Conservation (phyloP, 805 yeast genomes). For the Jamesozyma hellenica region DNA sequence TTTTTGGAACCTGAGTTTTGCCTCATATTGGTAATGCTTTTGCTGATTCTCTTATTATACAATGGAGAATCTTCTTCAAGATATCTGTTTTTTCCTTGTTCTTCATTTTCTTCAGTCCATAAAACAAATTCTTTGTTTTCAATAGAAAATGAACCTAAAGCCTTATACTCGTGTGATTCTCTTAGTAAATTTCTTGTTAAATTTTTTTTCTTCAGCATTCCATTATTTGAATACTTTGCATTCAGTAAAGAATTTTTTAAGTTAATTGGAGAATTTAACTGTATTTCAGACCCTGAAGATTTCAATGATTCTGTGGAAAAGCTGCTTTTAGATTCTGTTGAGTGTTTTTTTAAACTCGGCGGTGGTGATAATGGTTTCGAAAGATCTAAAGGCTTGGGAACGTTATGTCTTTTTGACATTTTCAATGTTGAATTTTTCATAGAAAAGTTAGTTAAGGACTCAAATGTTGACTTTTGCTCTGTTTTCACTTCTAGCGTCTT, state of each 20-base stretch:
- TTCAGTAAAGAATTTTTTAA: background rate
- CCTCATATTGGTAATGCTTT: background rate
- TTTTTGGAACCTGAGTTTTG: conserved; percentile 16
- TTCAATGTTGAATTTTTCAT: conserved; percentile 5
- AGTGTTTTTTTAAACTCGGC: conserved; percentile 12
- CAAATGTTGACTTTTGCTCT: conserved; percentile 3
- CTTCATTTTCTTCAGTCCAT: conserved; percentile 5
- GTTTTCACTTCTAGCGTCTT: conserved; percentile 11
- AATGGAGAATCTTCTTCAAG: conserved; percentile 20
- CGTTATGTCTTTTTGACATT: conserved; percentile 10
- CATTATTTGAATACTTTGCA: background rate
- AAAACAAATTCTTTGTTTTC: conserved; percentile 3
- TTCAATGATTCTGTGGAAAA: background rate
- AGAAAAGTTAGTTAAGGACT: conserved; percentile 3
- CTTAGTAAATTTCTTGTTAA: conserved; percentile 3
- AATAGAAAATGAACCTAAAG: background rate
- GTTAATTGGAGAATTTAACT: conserved; percentile 7
- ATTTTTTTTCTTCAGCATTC: conserved; percentile 1
- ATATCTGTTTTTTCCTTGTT: conserved; percentile 12
- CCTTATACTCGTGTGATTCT: background rate
- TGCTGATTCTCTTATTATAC: conserved; percentile 8
- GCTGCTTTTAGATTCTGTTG: background rate
- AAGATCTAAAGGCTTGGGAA: conserved; percentile 19
- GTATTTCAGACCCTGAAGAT: background rate
- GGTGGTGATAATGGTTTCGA: conserved; percentile 20